Percentiles rank a stretch among this genome's conserved stretches.
Evolutionary conservation across 176 grass and related monocot genomes (phyloP).

Genomic region (Tuctoria greenei): DNA sequence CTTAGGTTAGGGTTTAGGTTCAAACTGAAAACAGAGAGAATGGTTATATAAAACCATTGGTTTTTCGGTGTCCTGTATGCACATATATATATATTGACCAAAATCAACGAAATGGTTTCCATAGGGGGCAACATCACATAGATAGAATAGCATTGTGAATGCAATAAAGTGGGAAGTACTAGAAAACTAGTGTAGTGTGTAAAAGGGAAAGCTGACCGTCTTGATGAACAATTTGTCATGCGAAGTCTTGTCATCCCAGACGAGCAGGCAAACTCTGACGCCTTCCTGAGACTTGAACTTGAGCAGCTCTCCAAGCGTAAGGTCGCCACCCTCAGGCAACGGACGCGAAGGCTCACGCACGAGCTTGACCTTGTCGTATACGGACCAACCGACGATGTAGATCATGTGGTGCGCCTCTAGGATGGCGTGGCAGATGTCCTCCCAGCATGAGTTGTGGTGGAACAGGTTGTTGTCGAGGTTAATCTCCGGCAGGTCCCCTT

Average conservation of each 20-base stretch:
- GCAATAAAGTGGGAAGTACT: conserved; percentile 1
- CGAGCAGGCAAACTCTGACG: conserved; percentile 94
- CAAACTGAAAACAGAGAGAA: conserved; percentile 18
- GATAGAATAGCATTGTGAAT: not conserved
- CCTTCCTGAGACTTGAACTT: conserved; percentile 99
- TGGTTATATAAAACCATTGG: no score
- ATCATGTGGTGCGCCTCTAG: conserved; percentile 95
- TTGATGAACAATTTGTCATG: conserved; percentile 92
- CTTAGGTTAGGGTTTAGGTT: not conserved
- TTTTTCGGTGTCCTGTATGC: no score
- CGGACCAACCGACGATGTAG: conserved; percentile 88
- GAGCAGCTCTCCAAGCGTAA: conserved; percentile 82
- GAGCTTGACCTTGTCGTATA: conserved; percentile 89
- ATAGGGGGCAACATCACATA: conserved; percentile 20
- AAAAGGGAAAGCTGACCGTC: conserved; percentile 59
- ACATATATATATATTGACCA: not conserved
- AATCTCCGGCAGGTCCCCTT: conserved; percentile 65
- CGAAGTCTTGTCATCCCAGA: conserved; percentile 98
- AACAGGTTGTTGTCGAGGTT: conserved; percentile 51
- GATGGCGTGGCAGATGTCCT: conserved; percentile 97
- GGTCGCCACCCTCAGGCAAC: conserved; percentile 47
- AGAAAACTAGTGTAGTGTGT: not conserved
- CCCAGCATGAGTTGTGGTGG: conserved; percentile 77
- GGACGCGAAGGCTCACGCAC: conserved; percentile 64
- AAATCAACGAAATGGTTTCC: not conserved